Conservation (phyloP, 1,284 basidiomycete species). For the Austroboletus niveus region DNA sequence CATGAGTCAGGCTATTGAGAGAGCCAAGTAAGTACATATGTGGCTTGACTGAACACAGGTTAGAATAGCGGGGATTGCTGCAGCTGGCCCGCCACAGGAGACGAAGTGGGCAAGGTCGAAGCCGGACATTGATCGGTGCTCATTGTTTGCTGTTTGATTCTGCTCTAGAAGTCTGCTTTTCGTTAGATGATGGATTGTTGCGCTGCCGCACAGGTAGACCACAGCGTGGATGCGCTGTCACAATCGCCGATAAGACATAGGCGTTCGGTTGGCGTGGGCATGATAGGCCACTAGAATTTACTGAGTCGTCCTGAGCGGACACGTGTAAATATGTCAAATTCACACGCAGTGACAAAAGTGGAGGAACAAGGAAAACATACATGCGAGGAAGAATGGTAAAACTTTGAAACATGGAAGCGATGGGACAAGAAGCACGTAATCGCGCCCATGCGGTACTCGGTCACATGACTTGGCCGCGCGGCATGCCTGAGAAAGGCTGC, state of each 20-base stretch:
- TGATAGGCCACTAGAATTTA: background rate
- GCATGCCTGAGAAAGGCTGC: background rate
- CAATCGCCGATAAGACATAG: background rate
- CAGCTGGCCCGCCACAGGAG: background rate
- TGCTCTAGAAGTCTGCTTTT: background rate
- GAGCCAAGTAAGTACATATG: background rate
- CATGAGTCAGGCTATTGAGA: background rate
- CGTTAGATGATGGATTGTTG: background rate
- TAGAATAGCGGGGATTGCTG: background rate
- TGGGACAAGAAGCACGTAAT: background rate
- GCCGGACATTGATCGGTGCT: slow-evolving; percentile 2
- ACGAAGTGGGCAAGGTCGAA: slow-evolving; percentile 5
- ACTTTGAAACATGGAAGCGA: background rate
- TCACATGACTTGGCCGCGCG: background rate
- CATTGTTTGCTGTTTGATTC: background rate
- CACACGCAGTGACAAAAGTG: background rate
- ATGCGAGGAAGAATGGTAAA: background rate
- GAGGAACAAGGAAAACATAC: background rate
- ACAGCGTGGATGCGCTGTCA: background rate
- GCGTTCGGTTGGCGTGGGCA: background rate
- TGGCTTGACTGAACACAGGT: background rate
- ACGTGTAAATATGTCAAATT: background rate
- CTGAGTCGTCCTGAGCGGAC: background rate
- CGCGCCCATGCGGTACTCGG: background rate
- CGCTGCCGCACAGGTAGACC: background rate